These are phyloP conservation scores for Geotrichum restrictum DNA, from an alignment of 1,139 yeast genomes.

Conservation along the genomic window DNA sequence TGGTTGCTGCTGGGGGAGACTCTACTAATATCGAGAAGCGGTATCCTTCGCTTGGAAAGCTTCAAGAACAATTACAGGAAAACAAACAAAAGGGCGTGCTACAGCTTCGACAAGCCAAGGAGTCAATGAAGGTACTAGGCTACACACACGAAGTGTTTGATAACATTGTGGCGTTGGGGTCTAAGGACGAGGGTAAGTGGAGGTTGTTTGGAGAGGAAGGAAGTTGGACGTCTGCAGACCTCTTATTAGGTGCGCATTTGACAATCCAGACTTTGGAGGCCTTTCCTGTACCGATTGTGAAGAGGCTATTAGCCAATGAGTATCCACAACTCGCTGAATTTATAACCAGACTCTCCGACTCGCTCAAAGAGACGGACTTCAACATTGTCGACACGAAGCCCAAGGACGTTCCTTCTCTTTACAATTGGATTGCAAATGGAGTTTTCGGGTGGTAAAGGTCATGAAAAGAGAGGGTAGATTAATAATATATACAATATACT, in stretches of 20 bases:
- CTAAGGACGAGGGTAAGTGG: not conserved
- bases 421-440: constrained; percentile 6
- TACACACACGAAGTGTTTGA: constrained; percentile 41
- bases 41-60: constrained; percentile 26
- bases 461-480: not conserved
- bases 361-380: constrained; percentile 7
- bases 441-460: not conserved
- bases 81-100: constrained; percentile 45
- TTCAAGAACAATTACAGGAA: constrained; percentile 43
- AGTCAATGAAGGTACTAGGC: constrained; percentile 51
- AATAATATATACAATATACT: not conserved
- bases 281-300: constrained; percentile 28
- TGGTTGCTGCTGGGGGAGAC: constrained; percentile 29
- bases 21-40: constrained; percentile 41
- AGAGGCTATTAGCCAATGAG: constrained; percentile 26
- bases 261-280: constrained; percentile 25
- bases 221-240: constrained; percentile 26
- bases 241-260: constrained; percentile 32
- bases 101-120: constrained; percentile 48
- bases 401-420: constrained; percentile 14
- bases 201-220: constrained; percentile 21
- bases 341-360: constrained; percentile 3
- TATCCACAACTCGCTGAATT: constrained; percentile 24
- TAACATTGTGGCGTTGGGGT: constrained; percentile 28
- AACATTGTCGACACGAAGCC: constrained; percentile 14